Conservation (phyloP, 345 rosid species). For the Moricandia moricandioides region DNA sequence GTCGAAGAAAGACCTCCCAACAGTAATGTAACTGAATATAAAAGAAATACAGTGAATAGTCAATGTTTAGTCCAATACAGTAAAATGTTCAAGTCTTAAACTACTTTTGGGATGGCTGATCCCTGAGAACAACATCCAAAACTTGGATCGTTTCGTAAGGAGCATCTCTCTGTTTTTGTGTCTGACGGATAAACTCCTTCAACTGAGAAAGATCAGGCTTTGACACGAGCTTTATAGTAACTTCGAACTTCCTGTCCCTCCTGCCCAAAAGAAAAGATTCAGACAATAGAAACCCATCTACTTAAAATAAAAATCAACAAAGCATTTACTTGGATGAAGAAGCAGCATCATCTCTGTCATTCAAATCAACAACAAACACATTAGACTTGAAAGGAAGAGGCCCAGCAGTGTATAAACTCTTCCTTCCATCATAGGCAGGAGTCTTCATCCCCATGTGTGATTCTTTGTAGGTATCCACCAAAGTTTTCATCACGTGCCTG, state of each 20-base stretch:
- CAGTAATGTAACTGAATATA: constrained; percentile 40
- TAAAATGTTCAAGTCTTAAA: background rate
- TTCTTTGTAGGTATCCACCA: background rate
- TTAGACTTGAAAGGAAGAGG: constrained; percentile 56
- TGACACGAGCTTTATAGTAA: constrained; percentile 44
- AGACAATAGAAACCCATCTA: too few species aligned
- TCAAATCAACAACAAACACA: constrained; percentile 48
- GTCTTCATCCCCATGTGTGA: background rate
- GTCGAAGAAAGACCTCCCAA: constrained; percentile 64
- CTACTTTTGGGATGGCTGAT: constrained; percentile 44
- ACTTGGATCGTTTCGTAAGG: constrained; percentile 65
- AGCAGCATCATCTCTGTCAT: constrained; percentile 3
- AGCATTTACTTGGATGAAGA: constrained; percentile 28
- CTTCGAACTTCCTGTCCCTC: constrained; percentile 53
- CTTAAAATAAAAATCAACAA: background rate
- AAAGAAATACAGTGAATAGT: background rate
- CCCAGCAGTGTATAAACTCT: constrained; percentile 30
- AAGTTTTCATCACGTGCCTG: constrained; percentile 37
- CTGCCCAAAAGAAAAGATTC: constrained; percentile 28
- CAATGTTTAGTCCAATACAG: background rate
- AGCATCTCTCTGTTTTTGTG: constrained; percentile 38
- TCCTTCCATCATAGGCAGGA: background rate
- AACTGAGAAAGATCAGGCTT: constrained; percentile 49
- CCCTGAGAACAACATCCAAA: constrained; percentile 66
- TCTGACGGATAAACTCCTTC: constrained; percentile 35